Base-by-base conservation (phyloP, 768 basidiomycete species). In the Boletellus emodensis region DNA sequence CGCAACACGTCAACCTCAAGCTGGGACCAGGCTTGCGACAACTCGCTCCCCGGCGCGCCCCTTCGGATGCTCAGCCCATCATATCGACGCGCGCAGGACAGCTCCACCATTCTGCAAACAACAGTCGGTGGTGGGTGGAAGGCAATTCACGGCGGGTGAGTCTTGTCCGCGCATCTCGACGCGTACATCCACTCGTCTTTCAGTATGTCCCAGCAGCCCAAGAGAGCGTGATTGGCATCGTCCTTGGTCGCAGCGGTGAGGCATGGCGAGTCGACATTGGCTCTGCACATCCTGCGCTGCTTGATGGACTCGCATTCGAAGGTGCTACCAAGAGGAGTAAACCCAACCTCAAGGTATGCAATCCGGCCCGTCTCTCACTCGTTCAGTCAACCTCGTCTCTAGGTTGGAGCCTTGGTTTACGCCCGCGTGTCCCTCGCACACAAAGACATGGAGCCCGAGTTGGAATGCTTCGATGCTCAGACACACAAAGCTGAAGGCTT, bases 381-480 rank as follows among this genome's bases (percentile, higher is more conserved):
- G 18, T 41, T 38, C 35, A 37, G 47, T 55, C 57, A 9, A 50
- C 51, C 52, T 20, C 40, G 18, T 41, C 20, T 49, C 12, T 57
- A 97, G 95, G 84, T 97, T 40, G 95, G 95, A 26, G 82, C 87
- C 4, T 70, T 97, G 30, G 80, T 99, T 1, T 98, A 95, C 66
- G 93, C 93, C 0, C 82, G 94, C 22, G 85, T 99, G 28, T 93
- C 93, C 13, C 73, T 95, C 18, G 94, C 96, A 6, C 92, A 94
- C 62, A 90, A 93, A 61, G 94, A 98, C 66, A 94, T 97, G 90
- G 96, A 99, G 48, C 94, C 96, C 1, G 96, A 99, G 63, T 73
- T 99, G 9, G 93, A 96, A 64, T 99, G 96, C 66, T 91, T 96
- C 60, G 91, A 97, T 62, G 90, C 92, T 2, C 87, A 93, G 59